Base-by-base conservation (phyloP, 108 stramenopile species). In the Conticribra guillardii region DNA sequence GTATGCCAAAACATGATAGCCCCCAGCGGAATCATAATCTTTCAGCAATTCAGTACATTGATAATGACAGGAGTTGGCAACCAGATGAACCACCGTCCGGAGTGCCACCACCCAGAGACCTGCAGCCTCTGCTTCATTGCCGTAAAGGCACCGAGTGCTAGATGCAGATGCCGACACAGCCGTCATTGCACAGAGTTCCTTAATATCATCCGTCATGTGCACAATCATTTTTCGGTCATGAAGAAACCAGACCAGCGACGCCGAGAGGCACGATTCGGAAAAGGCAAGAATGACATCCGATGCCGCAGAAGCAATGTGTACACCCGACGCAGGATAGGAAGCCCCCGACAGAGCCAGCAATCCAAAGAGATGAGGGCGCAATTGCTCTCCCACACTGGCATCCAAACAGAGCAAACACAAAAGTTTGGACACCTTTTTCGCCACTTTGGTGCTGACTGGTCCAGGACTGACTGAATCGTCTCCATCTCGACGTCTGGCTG, bases 151-250 rank as follows among this genome's bases (percentile, higher is more conserved):
- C 30, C 74, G 66, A 53, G 23, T 64, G 71, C 49, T 56, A 11
- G 56, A 54, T 44, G 47, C 44, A 9, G 54, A 46, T 14, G 41
- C 52, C 8, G 76, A 65, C n/a, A 67, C 63, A n/a, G 70, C 45
- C 14, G 79, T 83, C 56, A 93, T 83, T 47, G 86, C 94, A 63
- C 86, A 85, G 31, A 97, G 69, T 54, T 97, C 95, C 60, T 93
- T 92, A 68, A 97, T 69, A 74, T 97, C 97, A 65, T 96, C 96
- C 22, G 95, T 94, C 87, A 97, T 94, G 74, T 96, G 93, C 50
- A 93, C 71, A 67, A 97, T 93, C 84, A 96, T 95, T 64, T 93
- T 94, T 47, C 90, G 71, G 76, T 97, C 95, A 64, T 96, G 96
- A 14, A 97, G 72, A 62, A 96, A 96, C 89, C 86, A 95, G 4